Evolutionary conservation across 192 early-diverging fungal species (phyloP), one percentile per base, ranked within the genome.

Genomic region (Martensiomyces pterosporus): DNA sequence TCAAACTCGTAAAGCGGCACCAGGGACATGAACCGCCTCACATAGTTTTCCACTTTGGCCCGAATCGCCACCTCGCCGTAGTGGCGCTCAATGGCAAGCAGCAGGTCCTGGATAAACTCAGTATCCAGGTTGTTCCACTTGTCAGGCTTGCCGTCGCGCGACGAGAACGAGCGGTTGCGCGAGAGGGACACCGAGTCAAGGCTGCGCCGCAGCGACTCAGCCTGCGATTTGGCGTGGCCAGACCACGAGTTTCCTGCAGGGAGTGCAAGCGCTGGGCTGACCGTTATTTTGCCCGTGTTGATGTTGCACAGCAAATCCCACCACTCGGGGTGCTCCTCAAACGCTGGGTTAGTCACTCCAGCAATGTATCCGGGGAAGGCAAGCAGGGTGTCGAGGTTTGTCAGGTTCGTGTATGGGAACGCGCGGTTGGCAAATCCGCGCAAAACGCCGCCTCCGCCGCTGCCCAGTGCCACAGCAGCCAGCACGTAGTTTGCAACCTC

Each of bases 221-320:
- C 24, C 43, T 59, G 64, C 12, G 72, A 48, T 15, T 59, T 54
- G 13, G 41, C 36, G 8, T 49, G 43, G 14, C 26, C 43, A 0
- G 49, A 19, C n/a, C n/a, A n/a, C 24, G 55, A 15, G 4, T 44
- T 22, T 14, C 50, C 55, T 3, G 54, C 3, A 9, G 68, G 64
- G 35, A 80, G 49, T 9, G 67, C 55, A 18, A 85, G 62, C 18
- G 72, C 79, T 29, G 87, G 89, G 57, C 90, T 93, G 33, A 97
- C 86, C n/a, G 84, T 90, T 43, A 97, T 93, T 55, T 87, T 90
- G 40, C 91, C 91, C 2, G 92, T 91, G 52, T 86, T 88, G 49
- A 97, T 88, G 60, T 96, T 92, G 65, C 87, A 95, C 15, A 93
- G 75, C n/a, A 97, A 78, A 77, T 97, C 94, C 92, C 93, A 97